Conservation (phyloP, 208 protist genomes). For the Leptomonas pyrrhocoris region DNA sequence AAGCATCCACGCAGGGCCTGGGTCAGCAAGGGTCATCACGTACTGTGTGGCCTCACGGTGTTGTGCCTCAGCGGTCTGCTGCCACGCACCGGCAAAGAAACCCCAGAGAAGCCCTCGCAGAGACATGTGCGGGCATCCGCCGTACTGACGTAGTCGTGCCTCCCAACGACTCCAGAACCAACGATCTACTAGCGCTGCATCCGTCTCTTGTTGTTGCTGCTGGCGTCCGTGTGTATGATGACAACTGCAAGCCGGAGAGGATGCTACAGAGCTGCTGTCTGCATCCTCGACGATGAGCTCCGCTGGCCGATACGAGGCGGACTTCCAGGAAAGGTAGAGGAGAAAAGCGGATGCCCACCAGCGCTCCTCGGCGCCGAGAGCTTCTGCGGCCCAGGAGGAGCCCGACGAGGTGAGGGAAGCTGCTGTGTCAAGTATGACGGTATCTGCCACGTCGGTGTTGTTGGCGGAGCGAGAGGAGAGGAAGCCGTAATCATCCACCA, state of each 20-base stretch:
- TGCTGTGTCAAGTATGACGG: too few species aligned
- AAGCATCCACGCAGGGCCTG: not conserved
- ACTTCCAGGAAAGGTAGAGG: conserved; percentile 17
- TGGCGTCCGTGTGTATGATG: not conserved
- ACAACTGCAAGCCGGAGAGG: not conserved
- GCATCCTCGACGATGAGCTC: not conserved
- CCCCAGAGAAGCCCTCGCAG: conserved; percentile 47
- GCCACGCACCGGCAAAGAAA: conserved; percentile 49
- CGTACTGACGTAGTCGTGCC: conserved; percentile 15
- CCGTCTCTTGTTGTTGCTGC: too few species aligned
- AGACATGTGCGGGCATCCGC: conserved; percentile 27
- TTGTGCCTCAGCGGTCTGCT: conserved; percentile 24
- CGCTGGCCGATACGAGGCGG: not conserved
- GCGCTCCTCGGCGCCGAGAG: conserved; percentile 8
- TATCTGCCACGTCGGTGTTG: not conserved
- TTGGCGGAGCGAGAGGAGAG: not conserved
- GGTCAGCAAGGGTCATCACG: not conserved
- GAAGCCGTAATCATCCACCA: conserved; percentile 1
- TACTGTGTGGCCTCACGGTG: conserved; percentile 15
- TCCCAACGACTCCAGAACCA: conserved; percentile 27
- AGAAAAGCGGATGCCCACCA: conserved; percentile 25
- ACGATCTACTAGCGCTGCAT: not conserved
- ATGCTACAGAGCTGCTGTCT: not conserved
- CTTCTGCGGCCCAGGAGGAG: not conserved
- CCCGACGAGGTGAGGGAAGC: not conserved